A percentile compares a stretch with the other conserved stretches of the same genome.
Evolutionary conservation across 192 early-diverging fungal genomes (phyloP).

Genomic region (Entophlyctis helioformis): DNA sequence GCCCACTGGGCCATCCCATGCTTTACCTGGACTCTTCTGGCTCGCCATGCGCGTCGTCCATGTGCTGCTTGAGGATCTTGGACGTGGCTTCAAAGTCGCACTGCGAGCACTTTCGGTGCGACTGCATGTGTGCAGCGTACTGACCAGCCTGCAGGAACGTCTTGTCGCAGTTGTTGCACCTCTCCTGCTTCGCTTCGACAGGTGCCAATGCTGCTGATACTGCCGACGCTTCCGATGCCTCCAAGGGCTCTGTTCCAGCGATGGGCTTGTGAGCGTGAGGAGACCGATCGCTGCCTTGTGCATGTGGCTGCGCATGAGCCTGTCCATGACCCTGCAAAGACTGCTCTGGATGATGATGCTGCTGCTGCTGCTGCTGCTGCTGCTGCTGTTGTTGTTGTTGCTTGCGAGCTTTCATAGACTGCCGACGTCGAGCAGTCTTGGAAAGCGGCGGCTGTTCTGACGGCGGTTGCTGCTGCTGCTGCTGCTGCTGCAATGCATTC

Average conservation of each 20-base stretch:
- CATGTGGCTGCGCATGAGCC: not conserved
- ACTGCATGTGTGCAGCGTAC: conserved; percentile 11
- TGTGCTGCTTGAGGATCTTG: conserved; percentile 14
- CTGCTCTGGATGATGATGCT: conserved; percentile 7
- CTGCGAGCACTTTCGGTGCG: conserved; percentile 19
- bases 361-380: conserved; percentile 8
- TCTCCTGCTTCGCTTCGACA: not conserved
- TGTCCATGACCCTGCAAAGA: not conserved
- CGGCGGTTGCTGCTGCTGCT: not conserved
- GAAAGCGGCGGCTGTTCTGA: too few relatives aligned
- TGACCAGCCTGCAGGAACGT: conserved; percentile 4
- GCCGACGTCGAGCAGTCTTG: too few relatives aligned
- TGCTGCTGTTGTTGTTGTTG: too few relatives aligned
- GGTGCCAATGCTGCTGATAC: not conserved
- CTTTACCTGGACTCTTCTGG: conserved; percentile 7
- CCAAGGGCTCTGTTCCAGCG: not conserved
- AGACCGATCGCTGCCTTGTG: not conserved
- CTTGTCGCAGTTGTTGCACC: conserved; percentile 23
- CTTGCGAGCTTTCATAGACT: too few relatives aligned
- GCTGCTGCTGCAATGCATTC: conserved; percentile 2
- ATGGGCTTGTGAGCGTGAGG: not conserved
- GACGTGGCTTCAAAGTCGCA: conserved; percentile 20
- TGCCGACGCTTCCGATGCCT: not conserved
- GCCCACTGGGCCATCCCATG: not conserved
- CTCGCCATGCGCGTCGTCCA: conserved; percentile 14